Percentiles rank a stretch among this genome's conserved stretches.
Evolutionary conservation across 140 eudicot species (phyloP).

Genomic region (Ambrosia hybrid): DNA sequence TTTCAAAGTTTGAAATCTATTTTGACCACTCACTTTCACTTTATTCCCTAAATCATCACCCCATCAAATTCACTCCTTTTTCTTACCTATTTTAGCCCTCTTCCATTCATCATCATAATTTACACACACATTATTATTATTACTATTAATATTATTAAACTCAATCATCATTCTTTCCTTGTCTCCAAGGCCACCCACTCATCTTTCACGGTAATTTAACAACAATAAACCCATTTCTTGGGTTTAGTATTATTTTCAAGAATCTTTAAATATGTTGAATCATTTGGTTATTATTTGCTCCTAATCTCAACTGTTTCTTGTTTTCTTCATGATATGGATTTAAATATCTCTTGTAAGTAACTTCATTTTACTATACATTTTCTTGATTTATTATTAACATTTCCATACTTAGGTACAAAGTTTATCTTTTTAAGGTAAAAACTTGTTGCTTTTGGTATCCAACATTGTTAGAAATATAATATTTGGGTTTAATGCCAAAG

Average conservation of each 20-base stretch:
- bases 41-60: conserved; percentile 33
- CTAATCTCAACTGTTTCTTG: conserved; percentile 20
- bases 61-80: not conserved
- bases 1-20: conserved; percentile 33
- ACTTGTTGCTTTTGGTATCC: conserved; percentile 8
- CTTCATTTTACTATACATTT: not conserved
- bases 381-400: not conserved
- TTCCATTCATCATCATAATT: not conserved
- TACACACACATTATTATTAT: no score
- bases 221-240: conserved; percentile 6
- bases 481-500: no score
- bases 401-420: not conserved
- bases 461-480: not conserved
- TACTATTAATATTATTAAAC: no score
- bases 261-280: no score
- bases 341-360: conserved; percentile 12
- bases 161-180: conserved; percentile 30
- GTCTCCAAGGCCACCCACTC: conserved; percentile 15
- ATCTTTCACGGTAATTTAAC: not conserved
- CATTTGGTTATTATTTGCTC: not conserved
- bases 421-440: not conserved
- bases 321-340: conserved; percentile 23
- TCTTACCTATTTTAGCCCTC: conserved; percentile 2
- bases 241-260: conserved; percentile 20
- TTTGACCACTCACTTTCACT: conserved; percentile 45